Evolutionary conservation across 805 yeast species (phyloP), one percentile per base, ranked within the genome.

Genomic region (Kodamaea hsintzibuensis): DNA sequence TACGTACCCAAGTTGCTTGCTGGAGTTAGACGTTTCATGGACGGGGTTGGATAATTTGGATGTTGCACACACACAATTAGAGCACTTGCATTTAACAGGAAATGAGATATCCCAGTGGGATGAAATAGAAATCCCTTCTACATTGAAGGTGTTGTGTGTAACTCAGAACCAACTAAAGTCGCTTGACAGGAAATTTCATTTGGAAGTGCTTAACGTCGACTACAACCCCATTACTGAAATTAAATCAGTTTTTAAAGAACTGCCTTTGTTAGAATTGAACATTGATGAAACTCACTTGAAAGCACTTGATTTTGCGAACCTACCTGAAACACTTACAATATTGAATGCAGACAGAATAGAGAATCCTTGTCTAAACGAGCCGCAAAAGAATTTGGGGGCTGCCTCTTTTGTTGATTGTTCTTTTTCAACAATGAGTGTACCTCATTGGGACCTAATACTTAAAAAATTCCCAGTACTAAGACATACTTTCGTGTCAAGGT

Each of bases 361-460:
- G 22, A 27, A 10, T 30, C 14, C 19, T 9, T 16, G 12, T 7
- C n/a, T 45, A 8, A 30, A 30, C 16, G 30, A 17, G 49, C 40
- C 40, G 5, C 18, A 17, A 14, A 2, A 2, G 22, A 9, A n/a
- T 2, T 27, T 45, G 39, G 37, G 12, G 1, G 7, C 8, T 22
- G 49, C 42, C 3, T 10, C 22, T 5, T 27, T 47, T 12, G 22
- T n/a, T 8, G 30, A 18, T 13, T 47, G 49, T 18, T 5, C 30
- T 8, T 13, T 13, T 12, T 47, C 42, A 14, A 13, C 7, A 18
- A 18, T 35, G 2, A 16, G 2, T 7, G 42, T 47, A 9, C 49
- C 49, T 10, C 42, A 47, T 13, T 47, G 49, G 49, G 49, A 35
- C 33, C 30, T 16, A 10, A 47, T 47, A 9, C 5, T 47, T n/a